A percentile compares a stretch with the other conserved stretches of the same genome.
Evolutionary conservation across 352 stramenopile genomes (phyloP).

Genomic region (Globisporangium yorkense): DNA sequence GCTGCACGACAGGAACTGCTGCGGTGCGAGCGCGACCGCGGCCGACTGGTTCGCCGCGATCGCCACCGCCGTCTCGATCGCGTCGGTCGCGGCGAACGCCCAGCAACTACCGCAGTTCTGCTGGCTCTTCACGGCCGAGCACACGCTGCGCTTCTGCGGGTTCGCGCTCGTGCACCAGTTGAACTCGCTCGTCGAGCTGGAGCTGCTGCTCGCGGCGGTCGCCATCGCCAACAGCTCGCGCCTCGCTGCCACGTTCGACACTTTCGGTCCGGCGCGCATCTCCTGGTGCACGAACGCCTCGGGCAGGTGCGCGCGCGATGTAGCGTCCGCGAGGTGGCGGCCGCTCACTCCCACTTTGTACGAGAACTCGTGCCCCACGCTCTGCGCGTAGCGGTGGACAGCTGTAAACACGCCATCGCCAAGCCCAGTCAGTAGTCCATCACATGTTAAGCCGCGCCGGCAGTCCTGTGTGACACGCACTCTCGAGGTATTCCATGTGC

Average conservation of each 20-base stretch:
- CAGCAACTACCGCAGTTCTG: slow-evolving; percentile 80
- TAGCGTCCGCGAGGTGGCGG: slow-evolving; percentile 47
- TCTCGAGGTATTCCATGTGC: slow-evolving; percentile 79
- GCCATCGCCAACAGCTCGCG: slow-evolving; percentile 21
- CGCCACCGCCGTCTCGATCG: slow-evolving; percentile 71
- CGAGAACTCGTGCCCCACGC: slow-evolving; percentile 47
- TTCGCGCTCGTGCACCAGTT: slow-evolving; percentile 76
- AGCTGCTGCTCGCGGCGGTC: slow-evolving; percentile 10
- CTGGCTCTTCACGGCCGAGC: slow-evolving; percentile 74
- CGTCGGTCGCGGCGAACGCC: slow-evolving; percentile 69
- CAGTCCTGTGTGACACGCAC: slow-evolving; percentile 16
- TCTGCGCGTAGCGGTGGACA: slow-evolving; percentile 50
- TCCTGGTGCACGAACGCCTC: slow-evolving; percentile 59
- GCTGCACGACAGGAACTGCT: slow-evolving; percentile 74
- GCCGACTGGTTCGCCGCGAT: slow-evolving; percentile 53
- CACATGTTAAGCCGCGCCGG: no score
- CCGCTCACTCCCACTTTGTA: slow-evolving; percentile 66
- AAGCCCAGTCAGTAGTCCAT: no score
- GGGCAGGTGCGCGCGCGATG: slow-evolving; percentile 32
- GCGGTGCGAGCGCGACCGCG: slow-evolving; percentile 62
- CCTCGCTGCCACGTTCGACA: slow-evolving; percentile 2
- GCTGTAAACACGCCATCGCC: slow-evolving; percentile 20
- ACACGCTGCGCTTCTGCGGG: slow-evolving; percentile 56
- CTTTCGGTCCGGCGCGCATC: slow-evolving; percentile 19
- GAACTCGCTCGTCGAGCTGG: slow-evolving; percentile 20